Percentiles rank a stretch among this genome's conserved stretches.
Conservation (phyloP, 129 eudicot species). For the Dittrichia graveolens region DNA sequence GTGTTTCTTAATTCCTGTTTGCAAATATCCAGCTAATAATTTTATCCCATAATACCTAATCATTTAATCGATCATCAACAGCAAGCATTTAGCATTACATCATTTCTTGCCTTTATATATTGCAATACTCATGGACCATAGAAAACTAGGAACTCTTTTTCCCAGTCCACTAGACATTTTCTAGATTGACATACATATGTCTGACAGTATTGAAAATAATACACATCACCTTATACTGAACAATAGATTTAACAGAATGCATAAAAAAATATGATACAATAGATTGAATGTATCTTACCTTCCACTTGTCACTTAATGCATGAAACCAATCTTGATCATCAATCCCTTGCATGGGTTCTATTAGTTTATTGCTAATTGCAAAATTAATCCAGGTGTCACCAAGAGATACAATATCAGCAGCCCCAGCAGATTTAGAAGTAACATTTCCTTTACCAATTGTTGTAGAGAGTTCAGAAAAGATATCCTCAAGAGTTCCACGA, state of each 20-base stretch:
- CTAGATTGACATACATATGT: neutral
- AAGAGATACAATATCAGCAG: slow-evolving; percentile 84
- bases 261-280: neutral
- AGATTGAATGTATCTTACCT: slow-evolving; percentile 51
- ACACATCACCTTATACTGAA: slow-evolving; percentile 6
- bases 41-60: too few relatives aligned
- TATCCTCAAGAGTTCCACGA: slow-evolving; percentile 65
- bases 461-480: slow-evolving; percentile 62
- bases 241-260: neutral
- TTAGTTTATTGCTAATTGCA: slow-evolving; percentile 62
- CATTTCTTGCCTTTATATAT: too few relatives aligned
- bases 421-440: slow-evolving; percentile 62
- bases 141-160: too few relatives aligned
- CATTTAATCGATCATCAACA: too few relatives aligned
- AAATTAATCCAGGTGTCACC: slow-evolving; percentile 91
- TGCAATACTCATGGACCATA: too few relatives aligned
- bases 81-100: too few relatives aligned
- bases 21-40: too few relatives aligned
- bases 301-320: slow-evolving; percentile 75
- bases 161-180: too few relatives aligned
- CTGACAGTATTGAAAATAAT: neutral
- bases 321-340: slow-evolving; percentile 86
- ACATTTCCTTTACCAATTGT: slow-evolving; percentile 47
- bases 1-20: too few relatives aligned
- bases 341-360: slow-evolving; percentile 68